Evolutionary conservation across 116 monocot genomes (phyloP).

Genomic region (Phalaenopsis hybrid): DNA sequence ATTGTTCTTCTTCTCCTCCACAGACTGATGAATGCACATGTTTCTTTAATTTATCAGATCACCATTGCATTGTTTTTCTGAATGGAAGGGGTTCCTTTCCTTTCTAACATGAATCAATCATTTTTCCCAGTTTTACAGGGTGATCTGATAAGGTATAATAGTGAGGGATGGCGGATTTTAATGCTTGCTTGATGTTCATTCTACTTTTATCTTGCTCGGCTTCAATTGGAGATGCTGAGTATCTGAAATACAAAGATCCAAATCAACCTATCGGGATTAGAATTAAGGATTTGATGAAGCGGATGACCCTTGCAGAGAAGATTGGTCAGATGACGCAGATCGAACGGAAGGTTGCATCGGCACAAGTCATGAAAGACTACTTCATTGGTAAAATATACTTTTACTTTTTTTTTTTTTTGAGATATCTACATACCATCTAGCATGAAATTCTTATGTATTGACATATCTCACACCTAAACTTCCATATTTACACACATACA

Average conservation of each 20-base stretch:
- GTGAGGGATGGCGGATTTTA: conserved; percentile 1
- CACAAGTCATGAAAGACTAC: conserved; percentile 20
- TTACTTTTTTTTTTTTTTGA: no score
- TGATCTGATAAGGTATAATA: not conserved
- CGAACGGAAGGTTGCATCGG: conserved; percentile 17
- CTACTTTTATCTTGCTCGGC: not conserved
- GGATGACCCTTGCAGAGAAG: conserved; percentile 26
- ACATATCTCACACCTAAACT: no score
- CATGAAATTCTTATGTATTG: no score
- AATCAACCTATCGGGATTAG: conserved; percentile 8
- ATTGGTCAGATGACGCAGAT: conserved; percentile 27
- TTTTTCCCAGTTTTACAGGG: not conserved
- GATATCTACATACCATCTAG: no score
- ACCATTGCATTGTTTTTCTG: not conserved
- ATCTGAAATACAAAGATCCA: conserved; percentile 22
- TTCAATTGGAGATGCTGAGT: not conserved
- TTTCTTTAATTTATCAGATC: not conserved
- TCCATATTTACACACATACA: no score
- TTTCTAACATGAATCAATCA: not conserved
- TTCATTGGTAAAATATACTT: conserved; percentile 18
- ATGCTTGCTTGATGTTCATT: conserved; percentile 8
- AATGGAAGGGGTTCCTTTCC: no score
- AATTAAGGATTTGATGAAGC: conserved; percentile 18
- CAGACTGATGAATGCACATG: not conserved
- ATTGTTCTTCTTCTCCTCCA: no score